Base-by-base conservation (phyloP, 805 yeast species). In the Saccharomycopsis sp. region DNA sequence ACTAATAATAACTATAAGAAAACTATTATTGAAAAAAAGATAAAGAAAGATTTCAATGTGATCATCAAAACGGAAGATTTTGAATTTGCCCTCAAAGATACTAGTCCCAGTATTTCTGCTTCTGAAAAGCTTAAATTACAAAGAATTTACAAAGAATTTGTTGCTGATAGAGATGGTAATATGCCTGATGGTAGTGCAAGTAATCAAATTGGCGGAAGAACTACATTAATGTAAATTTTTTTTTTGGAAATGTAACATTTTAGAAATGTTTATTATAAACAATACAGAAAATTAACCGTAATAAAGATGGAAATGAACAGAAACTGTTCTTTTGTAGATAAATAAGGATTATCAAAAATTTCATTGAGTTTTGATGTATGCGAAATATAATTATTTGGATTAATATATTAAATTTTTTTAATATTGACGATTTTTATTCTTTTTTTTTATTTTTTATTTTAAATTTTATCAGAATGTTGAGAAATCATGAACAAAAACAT, bases 131-230 rank as follows among this genome's bases (percentile, higher is more conserved):
- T 50, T 5, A 83, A 86, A 52, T 67, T 89, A 36, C 57, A 64
- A 19, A 59, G 56, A 0, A 79, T 89, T 26, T 89, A 89, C 54
- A 55, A 63, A 17, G 77, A 79, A 53, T 92, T 89, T 53, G 72
- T 79, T 4, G 70, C 76, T 31, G 86, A 75, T 13, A 62, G 96
- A 34, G 88, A 82, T 42, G 96, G 95, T 0, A 78, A 79, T 43
- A 76, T 89, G 85, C 95, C 94, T 1, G 77, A 76, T 48, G 96
- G 96, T 0, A 70, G 76, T 26, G 75, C 89, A 3, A 74, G 92
- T 52, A 74, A 66, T 31, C 88, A 82, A 35, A 70, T 87, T 14
- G 96, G 96, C 1, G 95, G 87, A 3, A 67, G 96, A 44, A 71
- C 83, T 8, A 81, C 95, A 0, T 61, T 88, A 37, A 83, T 82